A percentile compares a stretch with the other conserved stretches of the same genome.
Evolutionary conservation across 805 yeast species (phyloP).

Genomic region (Vanderwaltozyma verrucispora): DNA sequence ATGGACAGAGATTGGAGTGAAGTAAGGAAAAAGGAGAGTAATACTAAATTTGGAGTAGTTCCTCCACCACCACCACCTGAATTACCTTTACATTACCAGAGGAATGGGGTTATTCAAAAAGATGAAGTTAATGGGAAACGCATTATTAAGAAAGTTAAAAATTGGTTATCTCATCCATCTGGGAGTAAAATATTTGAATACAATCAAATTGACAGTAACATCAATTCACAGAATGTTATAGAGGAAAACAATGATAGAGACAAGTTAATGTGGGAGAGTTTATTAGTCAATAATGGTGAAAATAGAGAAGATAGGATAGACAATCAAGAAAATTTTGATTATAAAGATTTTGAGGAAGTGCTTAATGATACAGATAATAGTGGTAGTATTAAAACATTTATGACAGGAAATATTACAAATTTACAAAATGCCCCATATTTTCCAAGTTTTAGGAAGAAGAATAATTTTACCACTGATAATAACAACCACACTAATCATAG

Average conservation of each 20-base stretch:
- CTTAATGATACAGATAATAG: background rate
- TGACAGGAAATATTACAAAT: conserved; percentile 16
- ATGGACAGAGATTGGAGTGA: no score
- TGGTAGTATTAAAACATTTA: conserved; percentile 19
- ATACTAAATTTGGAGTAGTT: no score
- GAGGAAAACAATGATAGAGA: no score
- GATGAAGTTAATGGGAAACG: background rate
- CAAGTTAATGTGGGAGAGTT: no score
- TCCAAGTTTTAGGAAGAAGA: conserved; percentile 3
- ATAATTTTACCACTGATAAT: background rate
- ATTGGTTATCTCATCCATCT: no score
- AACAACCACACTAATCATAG: conserved; percentile 1
- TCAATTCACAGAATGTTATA: no score
- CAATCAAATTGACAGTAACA: no score
- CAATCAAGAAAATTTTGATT: background rate
- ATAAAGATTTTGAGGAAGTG: background rate
- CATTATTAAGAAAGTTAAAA: background rate
- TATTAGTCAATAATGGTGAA: no score
- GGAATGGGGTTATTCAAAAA: background rate
- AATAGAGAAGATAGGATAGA: no score
- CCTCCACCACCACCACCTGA: background rate
- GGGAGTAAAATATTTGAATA: no score
- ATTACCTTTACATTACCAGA: background rate
- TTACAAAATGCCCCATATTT: conserved; percentile 7
- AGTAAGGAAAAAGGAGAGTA: no score